Base-by-base conservation (phyloP, 2,329 filamentous ascomycete species). In the Ceratocystis alfenasii region DNA sequence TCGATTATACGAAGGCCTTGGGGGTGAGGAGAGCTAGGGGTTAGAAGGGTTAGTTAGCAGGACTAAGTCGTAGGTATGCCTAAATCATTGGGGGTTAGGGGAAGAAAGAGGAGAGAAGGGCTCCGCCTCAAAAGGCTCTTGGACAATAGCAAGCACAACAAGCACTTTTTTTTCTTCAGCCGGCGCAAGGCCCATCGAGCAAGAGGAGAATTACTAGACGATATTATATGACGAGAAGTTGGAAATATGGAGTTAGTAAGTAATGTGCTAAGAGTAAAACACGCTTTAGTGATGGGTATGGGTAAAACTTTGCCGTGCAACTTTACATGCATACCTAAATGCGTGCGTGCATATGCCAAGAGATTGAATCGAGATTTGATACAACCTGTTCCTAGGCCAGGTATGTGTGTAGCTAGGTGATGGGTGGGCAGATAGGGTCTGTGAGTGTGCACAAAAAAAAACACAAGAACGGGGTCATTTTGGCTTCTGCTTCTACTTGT, bases 321-420 rank as follows among this genome's bases (percentile, higher is more conserved):
- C 53, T 57, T 57, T 22, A 33, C 53, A 33, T 57, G 53, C 53
- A 55, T 55, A 25, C 15, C 6, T 7, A 12, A 20, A 53, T 25
- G 7, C 48, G 20, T 53, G 48, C 28, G 22, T 57, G 53, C 53
- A 57, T 57, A 30, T 57, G 53, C 53, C 53, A 57, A 57, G 53
- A 57, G 53, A 57, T 57, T 33, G 53, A 33, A 57, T 57, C 53
- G 53, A 57, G 53, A 57, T 57, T 57, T 57, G 53, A 57, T 57
- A 57, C 53, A 22, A 57, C 53, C 53, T 57, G 28, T 57, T 57
- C 15, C 46, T n/a, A 10, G 33, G 33, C 8, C 20, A 25, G 48
- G 20, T 28, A 8, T 50, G 7, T 20, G 15, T 48, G 45, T 48
- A 10, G 33, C 1, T 36, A 36, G 33, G 7, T 36, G 33, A 36